Conservation (phyloP, 2,329 filamentous ascomycete species). For the Calonectria hongkongensis region DNA sequence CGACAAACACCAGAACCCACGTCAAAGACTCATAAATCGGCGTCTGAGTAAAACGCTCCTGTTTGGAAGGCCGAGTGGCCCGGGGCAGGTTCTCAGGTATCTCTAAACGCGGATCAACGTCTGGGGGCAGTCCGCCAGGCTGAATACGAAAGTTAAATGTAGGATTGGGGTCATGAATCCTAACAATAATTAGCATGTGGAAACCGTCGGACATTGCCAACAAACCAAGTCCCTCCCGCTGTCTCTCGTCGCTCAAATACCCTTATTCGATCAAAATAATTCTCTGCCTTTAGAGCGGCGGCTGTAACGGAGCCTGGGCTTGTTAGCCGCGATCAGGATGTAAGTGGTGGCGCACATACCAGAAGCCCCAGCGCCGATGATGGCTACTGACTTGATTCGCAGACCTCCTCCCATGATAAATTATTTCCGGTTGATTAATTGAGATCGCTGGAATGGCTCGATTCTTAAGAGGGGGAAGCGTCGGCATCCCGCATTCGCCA, state of each 20-base stretch:
- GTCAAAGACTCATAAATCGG: slow-evolving; percentile 72
- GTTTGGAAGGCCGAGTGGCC: slow-evolving; percentile 62
- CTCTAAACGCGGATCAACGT: slow-evolving; percentile 66
- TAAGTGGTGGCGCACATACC: slow-evolving; percentile 25
- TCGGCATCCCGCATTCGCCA: slow-evolving; percentile 31
- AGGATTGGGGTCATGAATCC: slow-evolving; percentile 70
- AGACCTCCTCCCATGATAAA: slow-evolving; percentile 29
- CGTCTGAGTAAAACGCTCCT: slow-evolving; percentile 68
- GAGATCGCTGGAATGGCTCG: neutral
- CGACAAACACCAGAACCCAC: slow-evolving; percentile 57
- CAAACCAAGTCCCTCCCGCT: slow-evolving; percentile 67
- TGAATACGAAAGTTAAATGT: slow-evolving; percentile 59
- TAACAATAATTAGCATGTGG: slow-evolving; percentile 51
- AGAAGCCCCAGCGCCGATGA: slow-evolving; percentile 50
- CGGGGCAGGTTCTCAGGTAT: slow-evolving; percentile 65
- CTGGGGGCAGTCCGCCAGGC: slow-evolving; percentile 63
- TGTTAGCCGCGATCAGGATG: neutral
- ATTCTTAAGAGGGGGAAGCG: slow-evolving; percentile 28
- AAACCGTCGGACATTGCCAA: neutral
- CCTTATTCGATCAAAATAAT: slow-evolving; percentile 63
- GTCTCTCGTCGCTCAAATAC: slow-evolving; percentile 66
- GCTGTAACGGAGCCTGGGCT: slow-evolving; percentile 66
- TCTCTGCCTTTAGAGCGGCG: slow-evolving; percentile 67
- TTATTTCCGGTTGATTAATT: neutral
- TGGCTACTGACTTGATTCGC: slow-evolving; percentile 47